Base-by-base conservation (phyloP, 78 protist genomes). In the Dictyostelium brefeldianum region DNA sequence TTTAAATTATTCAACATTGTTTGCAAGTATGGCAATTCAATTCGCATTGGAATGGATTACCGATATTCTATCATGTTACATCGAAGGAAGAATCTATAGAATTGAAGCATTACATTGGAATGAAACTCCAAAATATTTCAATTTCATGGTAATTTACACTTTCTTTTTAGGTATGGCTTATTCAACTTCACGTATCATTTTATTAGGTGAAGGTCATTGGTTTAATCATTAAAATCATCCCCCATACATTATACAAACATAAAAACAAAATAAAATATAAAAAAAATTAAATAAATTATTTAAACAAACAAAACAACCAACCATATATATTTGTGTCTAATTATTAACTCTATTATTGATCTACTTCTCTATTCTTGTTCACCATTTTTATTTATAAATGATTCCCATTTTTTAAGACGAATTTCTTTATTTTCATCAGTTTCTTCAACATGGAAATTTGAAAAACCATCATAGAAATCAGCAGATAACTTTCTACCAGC, bases 371-470 rank as follows among this genome's bases (percentile, higher is more conserved):
- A n/a, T n/a, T n/a, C n/a, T n/a, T n/a, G n/a, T n/a, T 36, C 43
- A 36, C 43, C 43, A 36, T 56, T 8, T 48, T 80, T 15, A 14
- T 75, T 69, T 0, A 92, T 36, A 41, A 50, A 93, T 57, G 85
- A 56, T 36, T 85, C 84, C 96, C 96, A 93, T 43, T 46, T 54
- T 27, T 83, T 70, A 9, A 87, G 20, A 65, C 96, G 81, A 43
- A 20, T 25, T 73, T 93, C 89, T 73, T 59, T 75, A 29, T 87
- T 83, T 46, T 83, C 92, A 54, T 93, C 96, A 36, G 96, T 84
- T 54, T 93, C 96, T 48, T 85, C 91, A 17, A 85, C 92, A 65
- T 82, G 74, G 12, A 84, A 93, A 15, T 93, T 83, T 36, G 96
- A 50, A 25, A 65, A 93, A 25, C 96, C 96, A 84, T 93, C 96